Evolutionary conservation across 163 green algal species (phyloP).

Genomic region (Scenedesmus sp.): DNA sequence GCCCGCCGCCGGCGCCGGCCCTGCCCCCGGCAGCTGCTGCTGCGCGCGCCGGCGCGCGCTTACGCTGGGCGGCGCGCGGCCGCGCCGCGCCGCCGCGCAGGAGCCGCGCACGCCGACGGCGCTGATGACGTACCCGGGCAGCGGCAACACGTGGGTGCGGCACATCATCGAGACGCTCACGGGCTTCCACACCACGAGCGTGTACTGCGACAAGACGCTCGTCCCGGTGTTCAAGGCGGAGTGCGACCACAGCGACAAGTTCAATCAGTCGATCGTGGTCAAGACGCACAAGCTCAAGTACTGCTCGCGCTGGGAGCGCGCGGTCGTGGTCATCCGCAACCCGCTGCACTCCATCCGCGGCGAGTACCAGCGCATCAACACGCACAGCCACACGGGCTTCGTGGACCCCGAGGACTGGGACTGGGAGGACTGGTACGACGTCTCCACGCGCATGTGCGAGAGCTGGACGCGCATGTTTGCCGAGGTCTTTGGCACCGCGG

Average conservation of each 20-base stretch:
- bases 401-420: constrained; percentile 24
- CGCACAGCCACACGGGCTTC: constrained; percentile 24
- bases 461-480: constrained; percentile 33
- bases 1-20: too few species aligned
- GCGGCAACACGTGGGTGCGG: constrained; percentile 30
- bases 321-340: constrained; percentile 18
- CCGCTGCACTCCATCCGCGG: constrained; percentile 26
- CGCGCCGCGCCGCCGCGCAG: too few species aligned
- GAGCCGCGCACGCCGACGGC: neutral
- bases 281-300: constrained; percentile 34
- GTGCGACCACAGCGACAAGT: constrained; percentile 19
- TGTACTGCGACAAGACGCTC: constrained; percentile 32
- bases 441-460: constrained; percentile 26
- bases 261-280: constrained; percentile 25
- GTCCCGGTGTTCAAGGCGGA: constrained; percentile 17
- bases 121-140: constrained; percentile 29
- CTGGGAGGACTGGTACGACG: constrained; percentile 34
- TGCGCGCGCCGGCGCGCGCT: too few species aligned
- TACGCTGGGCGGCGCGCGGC: too few species aligned
- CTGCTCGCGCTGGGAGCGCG: constrained; percentile 24
- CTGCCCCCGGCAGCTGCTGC: too few species aligned
- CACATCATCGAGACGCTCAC: constrained; percentile 41
- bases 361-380: constrained; percentile 36
- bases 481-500: constrained; percentile 23
- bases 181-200: constrained; percentile 27